Evolutionary conservation across 2,329 filamentous ascomycete species (phyloP).

Genomic region (Cladophialophora immunda): DNA sequence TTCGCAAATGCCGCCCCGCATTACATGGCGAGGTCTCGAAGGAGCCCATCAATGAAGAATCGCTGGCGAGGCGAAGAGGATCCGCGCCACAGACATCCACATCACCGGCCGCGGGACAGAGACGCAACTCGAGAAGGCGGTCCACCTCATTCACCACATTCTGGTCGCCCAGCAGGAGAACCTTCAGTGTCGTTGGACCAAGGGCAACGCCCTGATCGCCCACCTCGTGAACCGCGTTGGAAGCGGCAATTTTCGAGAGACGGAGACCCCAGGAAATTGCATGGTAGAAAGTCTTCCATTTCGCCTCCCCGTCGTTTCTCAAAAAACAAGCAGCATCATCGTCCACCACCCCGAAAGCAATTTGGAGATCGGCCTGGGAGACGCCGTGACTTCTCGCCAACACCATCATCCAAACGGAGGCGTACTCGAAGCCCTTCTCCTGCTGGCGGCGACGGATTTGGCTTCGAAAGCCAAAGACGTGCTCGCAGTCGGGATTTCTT

Average conservation of each 20-base stretch:
- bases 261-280: slow-evolving; percentile 32
- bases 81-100: slow-evolving; percentile 45
- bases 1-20: slow-evolving; percentile 51
- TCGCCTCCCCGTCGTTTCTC: slow-evolving; percentile 31
- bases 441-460: slow-evolving; percentile 33
- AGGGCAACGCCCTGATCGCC: slow-evolving; percentile 23
- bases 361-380: slow-evolving; percentile 28
- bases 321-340: slow-evolving; percentile 26
- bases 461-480: slow-evolving; percentile 43
- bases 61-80: slow-evolving; percentile 58
- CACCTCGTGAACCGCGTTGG: slow-evolving; percentile 23
- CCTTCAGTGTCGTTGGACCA: slow-evolving; percentile 21
- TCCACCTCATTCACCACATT: slow-evolving; percentile 34
- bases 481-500: slow-evolving; percentile 50
- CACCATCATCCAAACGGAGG: slow-evolving; percentile 37
- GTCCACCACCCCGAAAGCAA: slow-evolving; percentile 19
- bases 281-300: slow-evolving; percentile 34
- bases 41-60: slow-evolving; percentile 60
- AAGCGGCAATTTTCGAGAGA: slow-evolving; percentile 34
- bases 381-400: slow-evolving; percentile 36
- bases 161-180: slow-evolving; percentile 24
- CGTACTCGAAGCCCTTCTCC: slow-evolving; percentile 41
- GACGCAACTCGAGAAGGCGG: slow-evolving; percentile 40
- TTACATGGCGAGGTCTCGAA: slow-evolving; percentile 60
- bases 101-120: slow-evolving; percentile 43